phyloP scores from a whole-genome alignment of 2,329 filamentous ascomycete genomes.

The Trichophyton mentagrophytes region DNA sequence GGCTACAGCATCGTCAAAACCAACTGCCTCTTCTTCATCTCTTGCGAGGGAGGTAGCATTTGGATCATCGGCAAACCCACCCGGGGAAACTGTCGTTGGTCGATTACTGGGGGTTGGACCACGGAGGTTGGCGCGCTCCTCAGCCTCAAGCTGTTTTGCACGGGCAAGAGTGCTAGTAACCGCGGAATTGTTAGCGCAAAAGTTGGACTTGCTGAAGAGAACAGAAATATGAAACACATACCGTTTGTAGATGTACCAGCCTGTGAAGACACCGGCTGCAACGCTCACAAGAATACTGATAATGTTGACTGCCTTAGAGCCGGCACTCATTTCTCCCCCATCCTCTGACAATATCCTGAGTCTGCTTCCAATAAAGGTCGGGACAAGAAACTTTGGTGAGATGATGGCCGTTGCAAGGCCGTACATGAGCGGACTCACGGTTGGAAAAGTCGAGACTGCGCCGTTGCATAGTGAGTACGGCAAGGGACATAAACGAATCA shows the following conservation, averaged over 20 bases:
- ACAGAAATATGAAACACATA: conserved; percentile 18
- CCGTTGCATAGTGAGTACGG: conserved; percentile 91
- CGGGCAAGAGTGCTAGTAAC: conserved; percentile 34
- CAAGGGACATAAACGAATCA: conserved; percentile 83
- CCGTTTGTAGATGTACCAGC: conserved; percentile 70
- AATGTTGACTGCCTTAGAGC: conserved; percentile 73
- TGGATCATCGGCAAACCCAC: conserved; percentile 25
- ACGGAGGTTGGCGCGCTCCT: conserved; percentile 31
- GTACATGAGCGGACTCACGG: conserved; percentile 63
- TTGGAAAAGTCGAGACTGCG: conserved; percentile 86
- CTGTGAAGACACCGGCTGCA: conserved; percentile 59
- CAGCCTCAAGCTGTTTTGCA: conserved; percentile 37
- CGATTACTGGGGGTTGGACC: conserved; percentile 20
- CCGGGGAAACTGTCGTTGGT: conserved; percentile 12
- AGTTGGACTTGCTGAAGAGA: not conserved
- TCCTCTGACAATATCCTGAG: conserved; percentile 72
- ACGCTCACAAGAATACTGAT: conserved; percentile 61
- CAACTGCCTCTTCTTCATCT: conserved; percentile 33
- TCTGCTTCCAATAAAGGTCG: conserved; percentile 80
- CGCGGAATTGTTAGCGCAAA: not conserved
- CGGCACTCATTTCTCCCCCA: conserved; percentile 66
- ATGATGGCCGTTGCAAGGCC: conserved; percentile 70
- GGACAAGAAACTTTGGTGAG: conserved; percentile 75
- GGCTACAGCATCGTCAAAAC: conserved; percentile 32
- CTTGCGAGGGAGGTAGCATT: conserved; percentile 29